Conservation (phyloP, 2,329 filamentous ascomycete species). For the Scedosporium minutisporum region DNA sequence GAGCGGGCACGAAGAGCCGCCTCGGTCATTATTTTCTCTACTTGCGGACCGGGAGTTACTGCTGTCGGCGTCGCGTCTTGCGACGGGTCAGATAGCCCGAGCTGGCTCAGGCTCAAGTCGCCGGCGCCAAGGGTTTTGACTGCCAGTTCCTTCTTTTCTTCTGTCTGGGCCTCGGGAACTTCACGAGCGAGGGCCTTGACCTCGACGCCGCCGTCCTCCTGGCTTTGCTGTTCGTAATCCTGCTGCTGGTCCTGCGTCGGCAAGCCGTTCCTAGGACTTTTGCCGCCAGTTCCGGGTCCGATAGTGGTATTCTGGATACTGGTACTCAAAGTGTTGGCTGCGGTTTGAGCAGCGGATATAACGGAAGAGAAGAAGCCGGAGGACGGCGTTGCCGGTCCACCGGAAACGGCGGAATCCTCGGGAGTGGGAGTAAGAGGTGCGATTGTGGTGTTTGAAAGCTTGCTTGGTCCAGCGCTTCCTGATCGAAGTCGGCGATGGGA, state of each 20-base stretch:
- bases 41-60: not conserved
- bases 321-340: slow-evolving; percentile 64
- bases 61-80: not conserved
- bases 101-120: slow-evolving; percentile 78
- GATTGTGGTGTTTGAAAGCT: slow-evolving; percentile 67
- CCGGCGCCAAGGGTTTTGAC: slow-evolving; percentile 84
- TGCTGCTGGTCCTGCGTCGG: not conserved
- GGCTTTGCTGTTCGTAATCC: not conserved
- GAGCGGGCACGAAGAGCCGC: slow-evolving; percentile 39
- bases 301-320: slow-evolving; percentile 61
- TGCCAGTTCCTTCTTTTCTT: slow-evolving; percentile 59
- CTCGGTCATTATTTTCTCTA: slow-evolving; percentile 24
- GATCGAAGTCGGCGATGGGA: slow-evolving; percentile 9
- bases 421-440: slow-evolving; percentile 67
- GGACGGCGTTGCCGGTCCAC: not conserved
- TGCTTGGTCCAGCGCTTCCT: slow-evolving; percentile 57
- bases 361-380: slow-evolving; percentile 85
- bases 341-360: slow-evolving; percentile 86
- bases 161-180: slow-evolving; percentile 22
- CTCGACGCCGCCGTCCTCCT: slow-evolving; percentile 20
- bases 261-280: not conserved
- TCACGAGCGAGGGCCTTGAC: slow-evolving; percentile 33
- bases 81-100: slow-evolving; percentile 63
- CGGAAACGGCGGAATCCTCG: slow-evolving; percentile 35
- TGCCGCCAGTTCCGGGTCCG: slow-evolving; percentile 25